Conservation (phyloP, 257 asterid species). For the Jaltomata sinuosa region DNA sequence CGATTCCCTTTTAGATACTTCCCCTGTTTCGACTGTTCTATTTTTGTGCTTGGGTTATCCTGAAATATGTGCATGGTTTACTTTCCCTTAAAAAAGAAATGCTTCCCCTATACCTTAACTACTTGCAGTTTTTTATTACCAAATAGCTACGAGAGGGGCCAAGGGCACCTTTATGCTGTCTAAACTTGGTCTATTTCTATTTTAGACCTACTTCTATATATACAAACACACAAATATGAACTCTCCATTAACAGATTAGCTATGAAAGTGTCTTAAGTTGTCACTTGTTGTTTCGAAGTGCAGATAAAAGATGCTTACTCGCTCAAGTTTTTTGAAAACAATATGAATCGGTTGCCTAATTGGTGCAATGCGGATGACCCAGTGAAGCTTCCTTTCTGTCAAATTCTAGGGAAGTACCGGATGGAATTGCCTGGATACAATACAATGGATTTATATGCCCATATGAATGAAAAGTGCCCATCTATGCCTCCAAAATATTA, state of each 20-base stretch:
- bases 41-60: background rate
- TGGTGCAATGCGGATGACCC: constrained; percentile 93
- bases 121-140: background rate
- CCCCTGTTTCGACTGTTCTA: background rate
- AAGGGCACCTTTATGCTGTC: background rate
- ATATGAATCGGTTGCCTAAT: constrained; percentile 61
- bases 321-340: constrained; percentile 57
- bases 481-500: constrained; percentile 60
- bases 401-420: constrained; percentile 61
- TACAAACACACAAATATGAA: too few species aligned
- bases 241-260: too few species aligned
- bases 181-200: background rate
- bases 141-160: background rate
- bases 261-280: background rate
- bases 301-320: constrained; percentile 92
- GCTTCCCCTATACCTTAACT: background rate
- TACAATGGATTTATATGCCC: constrained; percentile 57
- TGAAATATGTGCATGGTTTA: background rate
- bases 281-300: background rate
- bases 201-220: background rate
- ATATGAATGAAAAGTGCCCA: constrained; percentile 89
- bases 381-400: constrained; percentile 81
- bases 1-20: background rate
- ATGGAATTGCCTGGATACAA: constrained; percentile 86
- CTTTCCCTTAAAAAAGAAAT: background rate